These are phyloP conservation scores for Macroventuria anomochaeta DNA, from an alignment of 2,329 filamentous ascomycete genomes.

Conservation along the genomic window DNA sequence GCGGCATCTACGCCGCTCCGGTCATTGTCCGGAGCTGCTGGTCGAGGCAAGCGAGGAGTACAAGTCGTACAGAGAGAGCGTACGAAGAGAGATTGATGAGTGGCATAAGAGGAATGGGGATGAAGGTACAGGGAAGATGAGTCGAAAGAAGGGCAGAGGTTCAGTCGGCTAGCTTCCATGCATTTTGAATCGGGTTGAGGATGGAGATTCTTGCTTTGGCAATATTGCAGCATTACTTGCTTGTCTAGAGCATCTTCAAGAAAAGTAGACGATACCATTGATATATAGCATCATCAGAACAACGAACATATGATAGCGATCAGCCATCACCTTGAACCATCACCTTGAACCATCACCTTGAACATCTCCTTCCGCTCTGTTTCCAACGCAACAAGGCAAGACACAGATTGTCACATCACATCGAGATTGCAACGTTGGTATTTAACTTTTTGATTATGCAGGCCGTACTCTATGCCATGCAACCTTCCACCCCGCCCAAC, in stretches of 20 bases:
- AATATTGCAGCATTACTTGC: too few species aligned
- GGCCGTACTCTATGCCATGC: conserved; percentile 10
- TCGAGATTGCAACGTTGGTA: not conserved
- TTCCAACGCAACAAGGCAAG: too few species aligned
- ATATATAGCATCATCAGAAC: not conserved
- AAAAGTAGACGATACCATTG: not conserved
- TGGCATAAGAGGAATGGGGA: conserved; percentile 42
- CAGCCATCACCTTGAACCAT: too few species aligned
- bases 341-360: too few species aligned
- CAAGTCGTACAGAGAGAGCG: conserved; percentile 42
- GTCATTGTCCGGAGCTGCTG: conserved; percentile 45
- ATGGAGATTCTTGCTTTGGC: not conserved
- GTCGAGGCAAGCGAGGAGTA: conserved; percentile 43
- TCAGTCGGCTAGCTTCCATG: not conserved
- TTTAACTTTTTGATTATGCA: conserved; percentile 8
- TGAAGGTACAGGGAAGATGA: conserved; percentile 24
- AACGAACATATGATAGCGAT: too few species aligned
- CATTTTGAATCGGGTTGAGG: too few species aligned
- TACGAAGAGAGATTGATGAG: conserved; percentile 42
- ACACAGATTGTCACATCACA: too few species aligned
- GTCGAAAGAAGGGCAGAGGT: conserved; percentile 29
- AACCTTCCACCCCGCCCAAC: not conserved
- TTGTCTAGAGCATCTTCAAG: not conserved
- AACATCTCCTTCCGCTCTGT: too few species aligned
- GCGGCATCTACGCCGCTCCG: conserved; percentile 46